Base-by-base conservation (phyloP, 352 stramenopile species). In the Hyaloperonospora brassicae region DNA sequence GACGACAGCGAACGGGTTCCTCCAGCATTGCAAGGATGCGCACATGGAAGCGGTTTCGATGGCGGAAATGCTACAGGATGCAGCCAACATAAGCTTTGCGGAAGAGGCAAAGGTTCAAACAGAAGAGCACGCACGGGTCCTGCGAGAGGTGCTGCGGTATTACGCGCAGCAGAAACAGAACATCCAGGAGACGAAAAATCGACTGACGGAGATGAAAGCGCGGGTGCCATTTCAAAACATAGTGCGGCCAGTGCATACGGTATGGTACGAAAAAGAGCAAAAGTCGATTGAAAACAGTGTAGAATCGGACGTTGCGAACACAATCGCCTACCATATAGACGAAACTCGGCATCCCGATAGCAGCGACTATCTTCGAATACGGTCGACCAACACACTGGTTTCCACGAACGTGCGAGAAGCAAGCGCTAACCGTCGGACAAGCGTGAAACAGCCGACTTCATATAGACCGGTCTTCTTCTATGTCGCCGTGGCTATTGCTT, bases 381-480 rank as follows among this genome's bases (percentile, higher is more conserved):
- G 35, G 55, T 35, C 61, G 23, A 41, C 64, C 24, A 55, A 43
- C 21, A 47, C 60, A 35, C 38, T 12, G 13, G 47, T 61, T 47
- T 31, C 53, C 48, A 57, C 17, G 11, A 17, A 4, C n/a, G 40
- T 9, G 27, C 2, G 41, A 13, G 21, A 35, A n/a, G 42, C 51
- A 43, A 42, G 22, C 14, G 46, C 21, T 41, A 50, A 22, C 8
- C 38, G 10, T 31, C 34, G 34, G 13, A 49, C 34, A 22, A 57
- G 22, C 34, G 43, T 21, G 34, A 34, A 57, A 11, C 40, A 40
- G 22, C 43, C 41, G 11, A 52, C 34, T 30, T 56, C 38, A n/a
- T 46, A 55, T 9, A 50, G 47, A n/a, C 54, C 54, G 8, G 40
- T 76, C 31, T 44, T 76, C 34, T 74, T 81, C 47, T 81, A 78